Conservation (phyloP, 192 early-diverging fungal species). For the Umbelopsis vinacea region DNA sequence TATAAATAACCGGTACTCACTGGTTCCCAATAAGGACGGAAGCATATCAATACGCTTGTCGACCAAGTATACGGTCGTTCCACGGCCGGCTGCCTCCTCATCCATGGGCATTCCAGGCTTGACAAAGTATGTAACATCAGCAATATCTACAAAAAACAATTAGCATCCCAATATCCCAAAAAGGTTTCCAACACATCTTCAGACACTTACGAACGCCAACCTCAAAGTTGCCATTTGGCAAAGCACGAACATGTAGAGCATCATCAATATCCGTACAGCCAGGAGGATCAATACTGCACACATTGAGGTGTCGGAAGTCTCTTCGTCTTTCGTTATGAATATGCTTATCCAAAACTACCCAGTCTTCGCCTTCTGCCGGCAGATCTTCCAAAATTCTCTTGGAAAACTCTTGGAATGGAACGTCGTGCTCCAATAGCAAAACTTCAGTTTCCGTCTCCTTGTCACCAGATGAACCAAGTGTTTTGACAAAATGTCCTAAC, state of each 20-base stretch:
- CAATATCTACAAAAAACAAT: conserved; percentile 72
- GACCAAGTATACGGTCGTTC: conserved; percentile 95
- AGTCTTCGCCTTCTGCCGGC: conserved; percentile 86
- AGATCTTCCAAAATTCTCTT: conserved; percentile 81
- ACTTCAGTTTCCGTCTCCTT: conserved; percentile 96
- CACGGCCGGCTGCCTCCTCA: conserved; percentile 78
- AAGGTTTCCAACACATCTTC: background rate
- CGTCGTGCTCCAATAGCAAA: conserved; percentile 94
- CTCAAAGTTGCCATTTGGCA: conserved; percentile 53
- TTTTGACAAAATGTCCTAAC: conserved; percentile 90
- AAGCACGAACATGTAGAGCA: conserved; percentile 81
- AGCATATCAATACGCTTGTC: conserved; percentile 95
- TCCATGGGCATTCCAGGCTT: conserved; percentile 80
- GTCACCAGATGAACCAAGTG: conserved; percentile 93
- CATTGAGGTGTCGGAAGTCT: conserved; percentile 83
- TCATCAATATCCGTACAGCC: conserved; percentile 99
- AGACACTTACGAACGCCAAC: conserved; percentile 63
- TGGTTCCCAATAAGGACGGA: conserved; percentile 76
- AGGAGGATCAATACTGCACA: conserved; percentile 99
- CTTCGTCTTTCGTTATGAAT: conserved; percentile 65
- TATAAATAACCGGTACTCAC: conserved; percentile 29
- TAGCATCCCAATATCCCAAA: background rate
- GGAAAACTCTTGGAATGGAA: conserved; percentile 93
- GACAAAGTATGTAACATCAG: conserved; percentile 97
- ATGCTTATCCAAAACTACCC: conserved; percentile 78